A percentile compares a stretch with the other conserved stretches of the same genome.
These are phyloP conservation scores for Globisporangium nunn DNA, from an alignment of 352 stramenopile species.

Conservation along the genomic window DNA sequence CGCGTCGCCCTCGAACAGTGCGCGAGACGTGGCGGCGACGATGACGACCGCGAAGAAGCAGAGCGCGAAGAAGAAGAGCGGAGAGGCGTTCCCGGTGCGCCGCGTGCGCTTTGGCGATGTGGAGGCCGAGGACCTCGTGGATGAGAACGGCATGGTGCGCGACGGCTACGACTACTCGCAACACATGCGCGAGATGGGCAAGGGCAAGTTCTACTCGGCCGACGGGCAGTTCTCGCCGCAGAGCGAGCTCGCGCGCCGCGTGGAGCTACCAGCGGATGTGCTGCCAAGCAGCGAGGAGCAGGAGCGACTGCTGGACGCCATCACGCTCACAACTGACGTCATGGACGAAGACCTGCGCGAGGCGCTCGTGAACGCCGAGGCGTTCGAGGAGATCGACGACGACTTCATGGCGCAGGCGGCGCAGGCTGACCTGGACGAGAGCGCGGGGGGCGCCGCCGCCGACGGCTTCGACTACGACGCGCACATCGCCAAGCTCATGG, in stretches of 20 bases:
- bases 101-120: slow-evolving; percentile 62
- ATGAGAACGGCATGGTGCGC: slow-evolving; percentile 84
- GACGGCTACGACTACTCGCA: slow-evolving; percentile 92
- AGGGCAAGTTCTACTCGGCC: slow-evolving; percentile 76
- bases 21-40: not conserved
- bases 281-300: slow-evolving; percentile 62
- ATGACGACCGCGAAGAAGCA: slow-evolving; percentile 4
- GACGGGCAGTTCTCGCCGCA: slow-evolving; percentile 60
- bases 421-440: slow-evolving; percentile 26
- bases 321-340: slow-evolving; percentile 76
- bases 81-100: slow-evolving; percentile 37
- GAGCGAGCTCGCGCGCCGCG: slow-evolving; percentile 45
- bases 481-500: slow-evolving; percentile 91
- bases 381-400: slow-evolving; percentile 88
- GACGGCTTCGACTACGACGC: slow-evolving; percentile 91
- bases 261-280: slow-evolving; percentile 61
- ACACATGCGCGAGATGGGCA: slow-evolving; percentile 89
- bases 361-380: slow-evolving; percentile 74
- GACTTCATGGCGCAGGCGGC: slow-evolving; percentile 87
- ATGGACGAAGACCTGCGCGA: slow-evolving; percentile 86
- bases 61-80: slow-evolving; percentile 16
- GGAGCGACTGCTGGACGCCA: slow-evolving; percentile 74
- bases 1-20: slow-evolving; percentile 14
- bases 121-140: slow-evolving; percentile 67
- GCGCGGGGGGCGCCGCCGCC: not conserved